Percentiles rank a stretch among this genome's conserved stretches.
Conservation (phyloP, 1,284 basidiomycete genomes). For the Coniferiporia weirii region DNA sequence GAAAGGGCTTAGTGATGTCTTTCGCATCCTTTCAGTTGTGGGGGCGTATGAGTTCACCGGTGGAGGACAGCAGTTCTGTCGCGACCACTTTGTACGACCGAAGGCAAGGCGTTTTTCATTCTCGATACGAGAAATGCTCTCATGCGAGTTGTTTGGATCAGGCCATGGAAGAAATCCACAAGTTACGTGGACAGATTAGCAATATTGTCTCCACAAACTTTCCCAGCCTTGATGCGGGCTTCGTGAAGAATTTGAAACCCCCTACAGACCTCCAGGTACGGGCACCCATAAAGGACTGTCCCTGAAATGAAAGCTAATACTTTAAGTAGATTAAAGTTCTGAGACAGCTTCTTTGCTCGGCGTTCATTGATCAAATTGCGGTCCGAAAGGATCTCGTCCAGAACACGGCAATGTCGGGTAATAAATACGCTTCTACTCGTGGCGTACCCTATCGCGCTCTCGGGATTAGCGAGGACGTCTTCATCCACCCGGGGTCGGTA, state of each 20-base stretch:
- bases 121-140: background rate
- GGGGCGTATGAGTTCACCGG: constrained; percentile 95
- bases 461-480: constrained; percentile 84
- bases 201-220: constrained; percentile 75
- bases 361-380: constrained; percentile 95
- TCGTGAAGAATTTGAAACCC: constrained; percentile 59
- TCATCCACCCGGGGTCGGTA: constrained; percentile 86
- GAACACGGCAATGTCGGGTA: constrained; percentile 50
- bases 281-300: background rate
- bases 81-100: constrained; percentile 83
- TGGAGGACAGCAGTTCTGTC: constrained; percentile 77
- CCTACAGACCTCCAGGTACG: constrained; percentile 70
- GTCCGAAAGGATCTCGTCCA: constrained; percentile 82
- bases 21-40: constrained; percentile 85
- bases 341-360: constrained; percentile 83
- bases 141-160: constrained; percentile 27
- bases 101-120: constrained; percentile 53
- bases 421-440: constrained; percentile 69
- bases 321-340: constrained; percentile 76
- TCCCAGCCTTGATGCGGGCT: constrained; percentile 52
- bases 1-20: constrained; percentile 81
- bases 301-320: background rate
- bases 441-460: constrained; percentile 84
- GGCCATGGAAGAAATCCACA: constrained; percentile 99
- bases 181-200: constrained; percentile 88